These are phyloP conservation scores for Drechslerella coelobrocha DNA, from an alignment of 2,329 filamentous ascomycete species.

Conservation along the genomic window DNA sequence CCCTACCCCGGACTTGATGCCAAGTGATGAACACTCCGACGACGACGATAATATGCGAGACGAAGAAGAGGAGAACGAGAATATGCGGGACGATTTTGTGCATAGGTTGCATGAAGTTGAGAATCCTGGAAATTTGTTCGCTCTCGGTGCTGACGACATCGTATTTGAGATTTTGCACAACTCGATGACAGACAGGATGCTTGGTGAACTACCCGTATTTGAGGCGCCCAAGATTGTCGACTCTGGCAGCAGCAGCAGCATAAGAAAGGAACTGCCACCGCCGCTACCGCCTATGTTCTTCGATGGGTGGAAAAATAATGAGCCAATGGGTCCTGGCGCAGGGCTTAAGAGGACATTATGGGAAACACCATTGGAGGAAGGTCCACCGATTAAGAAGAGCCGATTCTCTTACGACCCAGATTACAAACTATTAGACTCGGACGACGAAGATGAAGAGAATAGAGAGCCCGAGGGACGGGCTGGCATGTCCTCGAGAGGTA, in stretches of 20 bases:
- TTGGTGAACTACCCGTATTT: constrained; percentile 83
- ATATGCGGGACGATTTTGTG: constrained; percentile 49
- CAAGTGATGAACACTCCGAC: constrained; percentile 63
- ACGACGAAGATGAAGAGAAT: constrained; percentile 65
- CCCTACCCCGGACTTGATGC: constrained; percentile 71
- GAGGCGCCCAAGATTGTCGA: constrained; percentile 62
- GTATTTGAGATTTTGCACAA: constrained; percentile 79
- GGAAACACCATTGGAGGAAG: constrained; percentile 67
- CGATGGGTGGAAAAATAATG: constrained; percentile 47
- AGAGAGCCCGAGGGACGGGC: constrained; percentile 53
- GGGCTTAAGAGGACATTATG: constrained; percentile 43
- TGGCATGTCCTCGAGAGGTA: constrained; percentile 21
- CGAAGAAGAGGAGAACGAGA: constrained; percentile 56
- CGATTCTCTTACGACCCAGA: constrained; percentile 74
- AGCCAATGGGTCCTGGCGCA: constrained; percentile 30
- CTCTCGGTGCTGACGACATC: constrained; percentile 79
- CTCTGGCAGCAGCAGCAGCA: not conserved
- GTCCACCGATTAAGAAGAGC: constrained; percentile 75
- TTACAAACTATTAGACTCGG: constrained; percentile 64
- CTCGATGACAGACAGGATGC: constrained; percentile 74
- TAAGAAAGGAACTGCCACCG: not conserved
- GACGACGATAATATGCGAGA: constrained; percentile 58
- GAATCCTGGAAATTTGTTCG: constrained; percentile 78
- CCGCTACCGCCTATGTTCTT: constrained; percentile 23
- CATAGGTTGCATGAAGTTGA: constrained; percentile 50